Percentiles rank a stretch among this genome's conserved stretches.
Evolutionary conservation across 2,329 filamentous ascomycete genomes (phyloP).

Genomic region (Ceratocystis variospora): DNA sequence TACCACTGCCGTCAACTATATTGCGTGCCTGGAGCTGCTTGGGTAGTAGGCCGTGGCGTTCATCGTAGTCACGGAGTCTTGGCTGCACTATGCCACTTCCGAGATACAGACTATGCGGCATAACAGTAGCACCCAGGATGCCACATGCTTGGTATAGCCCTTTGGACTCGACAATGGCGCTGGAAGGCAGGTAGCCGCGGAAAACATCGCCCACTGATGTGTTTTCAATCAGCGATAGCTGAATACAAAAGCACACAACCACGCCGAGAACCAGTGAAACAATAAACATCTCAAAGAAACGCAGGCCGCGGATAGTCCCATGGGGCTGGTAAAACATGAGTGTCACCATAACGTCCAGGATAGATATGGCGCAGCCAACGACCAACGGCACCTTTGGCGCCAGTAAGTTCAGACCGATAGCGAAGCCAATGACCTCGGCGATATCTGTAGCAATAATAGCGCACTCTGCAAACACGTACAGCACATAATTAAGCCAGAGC

Average conservation of each 20-base stretch:
- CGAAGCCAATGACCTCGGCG: conserved; percentile 58
- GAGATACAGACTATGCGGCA: conserved; percentile 56
- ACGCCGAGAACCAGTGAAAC: conserved; percentile 51
- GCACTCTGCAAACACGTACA: conserved; percentile 50
- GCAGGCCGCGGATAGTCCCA: conserved; percentile 43
- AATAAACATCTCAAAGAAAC: conserved; percentile 53
- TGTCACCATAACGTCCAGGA: conserved; percentile 53
- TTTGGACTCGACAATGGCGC: conserved; percentile 41
- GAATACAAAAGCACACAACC: conserved; percentile 56
- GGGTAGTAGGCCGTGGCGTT: conserved; percentile 40
- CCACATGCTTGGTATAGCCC: conserved; percentile 59
- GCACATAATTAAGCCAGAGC: conserved; percentile 46
- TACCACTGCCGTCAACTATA: conserved; percentile 21
- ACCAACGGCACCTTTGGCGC: conserved; percentile 50
- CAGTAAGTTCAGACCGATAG: conserved; percentile 54
- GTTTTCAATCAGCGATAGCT: conserved; percentile 47
- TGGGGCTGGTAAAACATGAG: conserved; percentile 51
- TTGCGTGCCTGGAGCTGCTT: conserved; percentile 19
- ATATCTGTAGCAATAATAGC: conserved; percentile 61
- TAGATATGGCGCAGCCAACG: conserved; percentile 54
- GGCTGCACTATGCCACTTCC: conserved; percentile 57
- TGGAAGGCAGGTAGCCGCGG: conserved; percentile 49
- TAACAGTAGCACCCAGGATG: conserved; percentile 63
- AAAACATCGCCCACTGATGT: conserved; percentile 47
- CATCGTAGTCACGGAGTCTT: conserved; percentile 50